phyloP scores from a whole-genome alignment of 2,329 filamentous ascomycete genomes.

The Sclerotinia spermophila region DNA sequence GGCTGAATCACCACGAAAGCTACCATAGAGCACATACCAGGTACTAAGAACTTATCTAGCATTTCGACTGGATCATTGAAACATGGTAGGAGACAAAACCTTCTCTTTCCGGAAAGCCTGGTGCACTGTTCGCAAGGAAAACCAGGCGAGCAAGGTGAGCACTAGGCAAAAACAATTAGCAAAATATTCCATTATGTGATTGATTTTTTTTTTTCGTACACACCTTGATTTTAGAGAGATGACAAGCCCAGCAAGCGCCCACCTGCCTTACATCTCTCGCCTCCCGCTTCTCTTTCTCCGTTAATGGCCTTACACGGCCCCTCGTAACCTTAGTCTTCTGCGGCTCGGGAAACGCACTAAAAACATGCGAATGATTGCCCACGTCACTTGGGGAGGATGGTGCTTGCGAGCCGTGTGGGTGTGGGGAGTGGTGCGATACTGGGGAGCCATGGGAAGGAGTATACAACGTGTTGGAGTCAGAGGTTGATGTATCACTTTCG shows the following conservation, averaged over 20 bases:
- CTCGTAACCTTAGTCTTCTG: slow-evolving; percentile 28
- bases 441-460: slow-evolving; percentile 22
- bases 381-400: slow-evolving; percentile 22
- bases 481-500: slow-evolving; percentile 19
- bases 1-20: not conserved
- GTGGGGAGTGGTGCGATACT: slow-evolving; percentile 21
- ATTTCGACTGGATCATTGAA: slow-evolving; percentile 37
- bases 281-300: slow-evolving; percentile 34
- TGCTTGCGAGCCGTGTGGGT: slow-evolving; percentile 24
- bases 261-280: slow-evolving; percentile 35
- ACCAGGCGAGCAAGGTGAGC: slow-evolving; percentile 35
- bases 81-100: slow-evolving; percentile 35
- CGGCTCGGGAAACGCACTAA: slow-evolving; percentile 26
- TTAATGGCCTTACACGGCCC: slow-evolving; percentile 32
- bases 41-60: slow-evolving; percentile 32
- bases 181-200: not conserved
- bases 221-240: slow-evolving; percentile 37
- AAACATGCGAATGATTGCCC: slow-evolving; percentile 30
- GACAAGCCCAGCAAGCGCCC: slow-evolving; percentile 37
- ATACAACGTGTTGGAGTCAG: slow-evolving; percentile 23
- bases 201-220: not conserved
- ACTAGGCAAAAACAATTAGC: slow-evolving; percentile 22
- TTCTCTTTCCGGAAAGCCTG: slow-evolving; percentile 33
- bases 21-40: slow-evolving; percentile 24
- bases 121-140: slow-evolving; percentile 36